Percentiles rank a stretch among this genome's conserved stretches.
Evolutionary conservation across 306 rosid genomes (phyloP).

Genomic region (Cajanus cajan): DNA sequence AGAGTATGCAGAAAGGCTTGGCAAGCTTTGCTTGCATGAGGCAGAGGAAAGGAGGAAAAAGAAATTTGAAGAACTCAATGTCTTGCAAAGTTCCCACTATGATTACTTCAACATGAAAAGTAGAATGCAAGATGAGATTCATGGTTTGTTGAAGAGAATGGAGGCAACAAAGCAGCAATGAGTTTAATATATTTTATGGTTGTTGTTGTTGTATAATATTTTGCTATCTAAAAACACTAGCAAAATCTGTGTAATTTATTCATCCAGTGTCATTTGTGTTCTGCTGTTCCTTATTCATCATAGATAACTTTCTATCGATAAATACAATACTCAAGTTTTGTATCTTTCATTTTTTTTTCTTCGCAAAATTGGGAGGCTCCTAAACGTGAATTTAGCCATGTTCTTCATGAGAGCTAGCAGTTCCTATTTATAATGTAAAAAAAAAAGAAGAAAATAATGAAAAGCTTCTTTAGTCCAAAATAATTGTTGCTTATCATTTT

Average conservation of each 20-base stretch:
- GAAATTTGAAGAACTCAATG: conserved; percentile 68
- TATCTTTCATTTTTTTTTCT: not conserved
- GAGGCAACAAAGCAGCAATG: conserved; percentile 72
- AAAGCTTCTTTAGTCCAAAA: not conserved
- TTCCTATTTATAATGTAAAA: not conserved
- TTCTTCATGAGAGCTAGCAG: not conserved
- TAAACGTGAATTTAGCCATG: not conserved
- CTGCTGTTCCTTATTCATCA: conserved; percentile 28
- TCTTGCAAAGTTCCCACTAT: conserved; percentile 55
- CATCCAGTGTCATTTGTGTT: conserved; percentile 2
- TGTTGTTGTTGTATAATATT: not conserved
- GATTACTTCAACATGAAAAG: conserved; percentile 74
- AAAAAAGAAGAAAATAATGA: not conserved
- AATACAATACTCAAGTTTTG: conserved; percentile 2
- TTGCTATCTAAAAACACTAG: conserved; percentile 21
- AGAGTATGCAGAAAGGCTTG: conserved; percentile 55
- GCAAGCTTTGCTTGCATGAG: conserved; percentile 55
- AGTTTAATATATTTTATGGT: conserved; percentile 35
- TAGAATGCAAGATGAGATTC: conserved; percentile 77
- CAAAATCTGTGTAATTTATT: conserved; percentile 30
- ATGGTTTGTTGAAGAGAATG: conserved; percentile 75
- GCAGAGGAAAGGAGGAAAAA: conserved; percentile 58
- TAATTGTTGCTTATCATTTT: not conserved
- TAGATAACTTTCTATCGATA: conserved; percentile 21
- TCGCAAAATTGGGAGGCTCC: not conserved